Evolutionary conservation across 768 basidiomycete genomes (phyloP), one percentile per base, ranked within the genome.

Genomic region (Pleurotus djamor): DNA sequence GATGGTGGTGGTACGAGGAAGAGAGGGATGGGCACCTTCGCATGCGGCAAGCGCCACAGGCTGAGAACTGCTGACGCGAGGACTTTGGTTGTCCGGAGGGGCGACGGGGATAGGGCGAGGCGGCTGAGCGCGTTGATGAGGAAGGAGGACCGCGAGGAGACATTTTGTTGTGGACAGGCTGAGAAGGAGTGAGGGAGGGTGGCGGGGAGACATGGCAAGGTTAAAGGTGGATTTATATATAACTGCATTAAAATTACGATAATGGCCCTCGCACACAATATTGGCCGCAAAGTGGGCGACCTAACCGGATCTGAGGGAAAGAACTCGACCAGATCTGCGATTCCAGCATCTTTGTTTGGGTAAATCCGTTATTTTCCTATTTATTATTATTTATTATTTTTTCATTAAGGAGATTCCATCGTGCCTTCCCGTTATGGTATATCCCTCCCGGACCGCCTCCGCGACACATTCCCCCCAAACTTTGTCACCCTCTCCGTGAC

Each of bases 21-120:
- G 21, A 28, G 38, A 32, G 43, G 48, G 13, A 47, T 51, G 59
- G 17, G 41, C 55, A 89, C 88, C 95, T 84, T 70, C 95, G 75
- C 86, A 92, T 92, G 61, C 93, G 86, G 72, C 95, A 97, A 34
- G 93, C 92, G 59, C 93, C 93, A 69, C 95, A 96, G 6, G 94
- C 94, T n/a, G 90, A 91, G 73, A 92, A 93, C 65, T 96, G 92
- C 66, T 91, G 88, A 61, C 91, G 77, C 2, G 86, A 82, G 33
- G 91, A 90, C 69, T 92, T 92, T 58, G 89, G 84, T 59, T 87
- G 83, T n/a, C 79, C 79, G 4, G 80, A 65, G 6, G 82, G 71
- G 17, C 86, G 80, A 41, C 86, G 83, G 12, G 74, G 71, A 68
- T 79, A 80, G 35, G 76, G 78, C 34, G 78, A 65, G 38, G 54